Conservation (phyloP, 1,139 yeast genomes). For the Debaryomyces fabryi region DNA sequence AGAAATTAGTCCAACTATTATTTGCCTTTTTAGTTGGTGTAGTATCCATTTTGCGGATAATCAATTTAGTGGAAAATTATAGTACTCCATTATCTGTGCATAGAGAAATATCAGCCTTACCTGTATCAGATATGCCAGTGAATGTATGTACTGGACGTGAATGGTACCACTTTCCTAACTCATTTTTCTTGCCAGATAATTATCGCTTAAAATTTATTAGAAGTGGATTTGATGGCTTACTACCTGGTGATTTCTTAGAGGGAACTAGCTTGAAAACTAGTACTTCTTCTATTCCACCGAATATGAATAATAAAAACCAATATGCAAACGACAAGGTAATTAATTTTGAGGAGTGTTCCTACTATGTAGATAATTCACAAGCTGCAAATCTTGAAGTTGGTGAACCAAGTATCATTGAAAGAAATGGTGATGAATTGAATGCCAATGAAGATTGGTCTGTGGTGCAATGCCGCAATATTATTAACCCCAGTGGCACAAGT, state of each 20-base stretch:
- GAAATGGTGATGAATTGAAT: constrained; percentile 8
- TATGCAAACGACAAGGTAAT: constrained; percentile 58
- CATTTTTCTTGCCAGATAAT: constrained; percentile 70
- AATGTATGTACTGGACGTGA: constrained; percentile 89
- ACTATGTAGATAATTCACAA: constrained; percentile 53
- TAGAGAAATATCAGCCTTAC: constrained; percentile 12
- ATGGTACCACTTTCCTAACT: constrained; percentile 92
- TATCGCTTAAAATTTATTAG: constrained; percentile 66
- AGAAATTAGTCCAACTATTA: constrained; percentile 9
- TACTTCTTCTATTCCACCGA: constrained; percentile 51
- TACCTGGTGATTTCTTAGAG: constrained; percentile 85
- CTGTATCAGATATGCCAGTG: constrained; percentile 19
- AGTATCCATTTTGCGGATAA: constrained; percentile 42
- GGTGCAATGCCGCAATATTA: constrained; percentile 44
- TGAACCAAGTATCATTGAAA: constrained; percentile 31
- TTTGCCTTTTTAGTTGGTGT: constrained; percentile 23
- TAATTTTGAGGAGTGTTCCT: constrained; percentile 53
- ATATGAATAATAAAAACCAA: constrained; percentile 73
- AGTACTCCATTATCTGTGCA: constrained; percentile 54
- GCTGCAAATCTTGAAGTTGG: constrained; percentile 30
- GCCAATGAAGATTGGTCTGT: constrained; percentile 41
- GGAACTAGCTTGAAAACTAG: constrained; percentile 22
- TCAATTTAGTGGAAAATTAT: constrained; percentile 55
- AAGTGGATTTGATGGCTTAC: constrained; percentile 81
- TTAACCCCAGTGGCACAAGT: constrained; percentile 49